phyloP scores from a whole-genome alignment of 176 grass and related monocot species.

The Areca catechu region DNA sequence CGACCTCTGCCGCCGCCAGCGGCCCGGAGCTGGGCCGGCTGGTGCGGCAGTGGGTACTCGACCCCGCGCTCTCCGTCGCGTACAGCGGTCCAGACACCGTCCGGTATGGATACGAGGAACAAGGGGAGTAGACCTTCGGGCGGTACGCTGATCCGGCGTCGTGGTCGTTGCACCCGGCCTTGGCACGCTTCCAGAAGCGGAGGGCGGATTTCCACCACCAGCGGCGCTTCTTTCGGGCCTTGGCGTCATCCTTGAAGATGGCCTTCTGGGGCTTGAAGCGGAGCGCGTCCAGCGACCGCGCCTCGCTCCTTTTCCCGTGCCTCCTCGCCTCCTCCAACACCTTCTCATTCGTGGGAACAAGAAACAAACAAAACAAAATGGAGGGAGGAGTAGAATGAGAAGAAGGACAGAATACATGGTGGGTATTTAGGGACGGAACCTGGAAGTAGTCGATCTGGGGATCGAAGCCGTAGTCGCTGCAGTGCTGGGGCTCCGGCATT shows the following conservation, averaged over 20 bases:
- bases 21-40: constrained; percentile 25
- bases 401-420: background rate
- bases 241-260: constrained; percentile 24
- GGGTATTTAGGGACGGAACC: background rate
- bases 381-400: background rate
- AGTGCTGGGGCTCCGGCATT: constrained; percentile 9
- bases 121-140: background rate
- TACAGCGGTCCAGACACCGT: constrained; percentile 1
- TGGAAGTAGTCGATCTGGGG: constrained; percentile 25
- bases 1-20: constrained; percentile 34
- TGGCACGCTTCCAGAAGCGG: constrained; percentile 33
- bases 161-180: background rate
- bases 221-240: constrained; percentile 5
- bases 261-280: constrained; percentile 45
- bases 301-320: background rate
- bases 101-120: background rate
- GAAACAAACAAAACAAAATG: background rate
- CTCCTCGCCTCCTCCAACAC: constrained; percentile 17
- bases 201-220: constrained; percentile 51
- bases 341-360: background rate
- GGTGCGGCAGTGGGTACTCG: constrained; percentile 11
- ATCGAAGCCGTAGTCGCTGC: constrained; percentile 47
- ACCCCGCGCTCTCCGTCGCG: no score
- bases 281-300: constrained; percentile 16
- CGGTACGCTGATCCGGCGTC: background rate